Percentiles rank a stretch among this genome's conserved stretches.
These are phyloP conservation scores for Sedum album DNA, from an alignment of 164 flowering plant species.

Conservation along the genomic window DNA sequence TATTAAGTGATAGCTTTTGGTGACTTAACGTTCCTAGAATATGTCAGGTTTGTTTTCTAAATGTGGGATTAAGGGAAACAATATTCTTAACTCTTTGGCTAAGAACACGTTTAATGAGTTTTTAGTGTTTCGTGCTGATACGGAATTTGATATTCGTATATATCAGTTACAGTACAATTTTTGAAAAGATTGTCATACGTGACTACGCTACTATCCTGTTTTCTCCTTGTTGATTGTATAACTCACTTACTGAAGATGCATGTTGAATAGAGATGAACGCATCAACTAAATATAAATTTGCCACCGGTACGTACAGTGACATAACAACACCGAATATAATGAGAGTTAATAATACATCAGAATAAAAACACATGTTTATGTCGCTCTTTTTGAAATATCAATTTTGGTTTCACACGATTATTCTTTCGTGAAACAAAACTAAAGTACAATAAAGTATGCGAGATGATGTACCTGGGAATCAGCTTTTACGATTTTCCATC, in stretches of 20 bases:
- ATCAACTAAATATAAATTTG: no score
- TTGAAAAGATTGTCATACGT: not conserved
- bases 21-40: not conserved
- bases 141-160: not conserved
- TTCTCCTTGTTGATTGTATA: no score
- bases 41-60: not conserved
- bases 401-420: not conserved
- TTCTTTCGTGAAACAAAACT: not conserved
- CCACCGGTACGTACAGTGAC: no score
- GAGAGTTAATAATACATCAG: no score
- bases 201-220: no score
- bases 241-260: no score
- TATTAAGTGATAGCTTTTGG: not conserved
- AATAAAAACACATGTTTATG: not conserved
- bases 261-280: no score
- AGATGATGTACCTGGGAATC: not conserved
- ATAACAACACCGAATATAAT: no score
- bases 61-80: not conserved
- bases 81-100: not conserved
- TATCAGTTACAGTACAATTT: not conserved
- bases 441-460: not conserved
- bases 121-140: not conserved
- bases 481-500: not conserved
- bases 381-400: not conserved
- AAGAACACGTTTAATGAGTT: not conserved